Evolutionary conservation across 495 filamentous ascomycete genomes (phyloP).

Genomic region (Talaromyces proteolyticus): DNA sequence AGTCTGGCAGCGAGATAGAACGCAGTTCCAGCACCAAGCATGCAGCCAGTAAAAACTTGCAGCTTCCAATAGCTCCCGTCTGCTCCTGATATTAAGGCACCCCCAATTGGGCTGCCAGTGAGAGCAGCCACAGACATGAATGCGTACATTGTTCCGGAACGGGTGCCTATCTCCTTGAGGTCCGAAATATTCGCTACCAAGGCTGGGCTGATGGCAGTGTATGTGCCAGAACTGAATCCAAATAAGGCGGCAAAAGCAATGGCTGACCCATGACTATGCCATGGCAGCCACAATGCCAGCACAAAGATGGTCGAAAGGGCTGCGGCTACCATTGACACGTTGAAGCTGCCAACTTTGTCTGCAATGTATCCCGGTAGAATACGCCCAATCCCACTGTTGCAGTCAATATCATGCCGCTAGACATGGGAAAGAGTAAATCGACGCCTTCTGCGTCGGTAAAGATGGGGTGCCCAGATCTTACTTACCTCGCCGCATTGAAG

Average conservation of each 20-base stretch:
- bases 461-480: background rate
- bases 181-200: slow-evolving; percentile 20
- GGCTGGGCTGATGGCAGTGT: slow-evolving; percentile 17
- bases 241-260: slow-evolving; percentile 22
- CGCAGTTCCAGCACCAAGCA: slow-evolving; percentile 2
- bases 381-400: slow-evolving; percentile 19
- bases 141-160: slow-evolving; percentile 14
- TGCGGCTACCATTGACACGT: slow-evolving; percentile 14
- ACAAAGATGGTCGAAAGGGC: slow-evolving; percentile 14
- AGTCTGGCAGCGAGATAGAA: background rate
- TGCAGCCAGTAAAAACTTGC: slow-evolving; percentile 19
- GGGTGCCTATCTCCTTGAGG: slow-evolving; percentile 12
- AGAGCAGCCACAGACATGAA: slow-evolving; percentile 27
- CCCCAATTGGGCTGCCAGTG: slow-evolving; percentile 60
- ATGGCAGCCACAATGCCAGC: slow-evolving; percentile 27
- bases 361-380: slow-evolving; percentile 18
- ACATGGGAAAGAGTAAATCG: background rate
- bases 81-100: slow-evolving; percentile 20
- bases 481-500: slow-evolving; percentile 63
- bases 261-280: slow-evolving; percentile 6
- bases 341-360: slow-evolving; percentile 25
- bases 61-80: slow-evolving; percentile 11
- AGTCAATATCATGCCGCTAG: too few relatives aligned
- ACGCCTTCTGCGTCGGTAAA: background rate
- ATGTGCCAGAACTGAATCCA: slow-evolving; percentile 28